Conservation (phyloP, 2,329 filamentous ascomycete species). For the Bipolaris gigantea region DNA sequence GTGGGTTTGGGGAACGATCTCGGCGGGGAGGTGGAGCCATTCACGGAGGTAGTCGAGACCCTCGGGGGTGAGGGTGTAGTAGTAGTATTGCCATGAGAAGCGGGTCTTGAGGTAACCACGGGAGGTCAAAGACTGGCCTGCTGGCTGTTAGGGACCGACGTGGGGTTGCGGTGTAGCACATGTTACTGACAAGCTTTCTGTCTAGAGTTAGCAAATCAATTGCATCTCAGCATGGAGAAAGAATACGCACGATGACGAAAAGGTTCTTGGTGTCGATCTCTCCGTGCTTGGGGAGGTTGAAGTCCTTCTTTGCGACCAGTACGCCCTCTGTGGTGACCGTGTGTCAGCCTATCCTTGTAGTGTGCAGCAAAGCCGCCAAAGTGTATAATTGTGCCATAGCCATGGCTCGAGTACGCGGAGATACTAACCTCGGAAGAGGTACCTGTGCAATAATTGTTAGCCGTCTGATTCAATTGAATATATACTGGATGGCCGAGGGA, state of each 20-base stretch:
- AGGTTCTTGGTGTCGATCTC: conserved; percentile 99
- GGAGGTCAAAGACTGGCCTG: conserved; percentile 87
- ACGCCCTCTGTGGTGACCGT: conserved; percentile 64
- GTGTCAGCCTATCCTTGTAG: conserved; percentile 48
- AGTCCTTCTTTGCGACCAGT: conserved; percentile 99
- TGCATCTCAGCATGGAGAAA: not conserved
- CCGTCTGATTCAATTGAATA: conserved; percentile 16
- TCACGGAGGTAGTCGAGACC: conserved; percentile 99
- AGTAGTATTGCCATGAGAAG: conserved; percentile 79
- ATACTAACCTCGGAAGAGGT: conserved; percentile 50
- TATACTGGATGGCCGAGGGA: conserved; percentile 11
- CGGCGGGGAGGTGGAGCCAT: conserved; percentile 99
- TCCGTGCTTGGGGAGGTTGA: conserved; percentile 94
- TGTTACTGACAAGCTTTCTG: conserved; percentile 69
- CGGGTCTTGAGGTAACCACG: conserved; percentile 99
- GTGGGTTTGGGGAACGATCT: conserved; percentile 99
- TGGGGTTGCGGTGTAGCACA: not conserved
- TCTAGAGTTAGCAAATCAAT: not conserved
- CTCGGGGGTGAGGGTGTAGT: conserved; percentile 99
- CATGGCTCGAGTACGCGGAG: conserved; percentile 36
- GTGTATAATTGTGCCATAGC: conserved; percentile 44
- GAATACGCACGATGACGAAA: conserved; percentile 69
- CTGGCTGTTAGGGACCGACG: conserved; percentile 15
- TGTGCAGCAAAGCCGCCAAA: conserved; percentile 40
- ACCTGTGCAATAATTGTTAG: conserved; percentile 35